Evolutionary conservation across 1,284 basidiomycete genomes (phyloP).

Genomic region (Uromyces viciae-fabae): DNA sequence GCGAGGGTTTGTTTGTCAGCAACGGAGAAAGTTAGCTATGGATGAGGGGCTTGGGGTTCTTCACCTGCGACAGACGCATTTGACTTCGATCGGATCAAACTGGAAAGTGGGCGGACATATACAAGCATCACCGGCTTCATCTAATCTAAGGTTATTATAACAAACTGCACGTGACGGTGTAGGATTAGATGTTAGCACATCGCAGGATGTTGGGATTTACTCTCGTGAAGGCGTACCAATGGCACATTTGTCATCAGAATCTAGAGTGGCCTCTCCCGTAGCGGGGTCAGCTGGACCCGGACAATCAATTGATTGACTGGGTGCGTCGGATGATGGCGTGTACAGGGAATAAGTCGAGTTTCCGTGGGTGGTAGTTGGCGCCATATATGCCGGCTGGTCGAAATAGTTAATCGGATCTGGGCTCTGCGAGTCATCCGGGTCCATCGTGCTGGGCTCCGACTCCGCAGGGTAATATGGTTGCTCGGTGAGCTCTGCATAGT

Average conservation of each 20-base stretch:
- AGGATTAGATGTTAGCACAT: not conserved
- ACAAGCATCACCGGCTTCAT: slow-evolving; percentile 19
- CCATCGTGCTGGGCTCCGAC: not conserved
- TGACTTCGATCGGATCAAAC: slow-evolving; percentile 2
- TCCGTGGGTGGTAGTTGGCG: not conserved
- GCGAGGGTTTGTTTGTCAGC: not conserved
- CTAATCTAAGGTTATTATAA: slow-evolving; percentile 35
- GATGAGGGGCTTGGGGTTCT: too few relatives aligned
- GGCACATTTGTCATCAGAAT: slow-evolving; percentile 17
- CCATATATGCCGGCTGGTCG: slow-evolving; percentile 5
- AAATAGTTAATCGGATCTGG: not conserved
- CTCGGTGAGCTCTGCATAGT: not conserved
- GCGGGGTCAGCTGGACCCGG: slow-evolving; percentile 14
- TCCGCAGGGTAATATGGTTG: not conserved
- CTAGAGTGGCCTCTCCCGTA: slow-evolving; percentile 17
- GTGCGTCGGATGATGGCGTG: not conserved
- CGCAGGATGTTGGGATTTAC: not conserved
- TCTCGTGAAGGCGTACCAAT: slow-evolving; percentile 14
- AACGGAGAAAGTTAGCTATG: not conserved
- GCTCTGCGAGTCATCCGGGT: not conserved
- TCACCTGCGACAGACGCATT: slow-evolving; percentile 32
- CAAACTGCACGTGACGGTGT: not conserved
- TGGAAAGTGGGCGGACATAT: slow-evolving; percentile 34
- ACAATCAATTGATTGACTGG: slow-evolving; percentile 10
- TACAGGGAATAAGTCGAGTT: not conserved